Base-by-base conservation (phyloP, 495 filamentous ascomycete species). In the Penicillium malachiteum region DNA sequence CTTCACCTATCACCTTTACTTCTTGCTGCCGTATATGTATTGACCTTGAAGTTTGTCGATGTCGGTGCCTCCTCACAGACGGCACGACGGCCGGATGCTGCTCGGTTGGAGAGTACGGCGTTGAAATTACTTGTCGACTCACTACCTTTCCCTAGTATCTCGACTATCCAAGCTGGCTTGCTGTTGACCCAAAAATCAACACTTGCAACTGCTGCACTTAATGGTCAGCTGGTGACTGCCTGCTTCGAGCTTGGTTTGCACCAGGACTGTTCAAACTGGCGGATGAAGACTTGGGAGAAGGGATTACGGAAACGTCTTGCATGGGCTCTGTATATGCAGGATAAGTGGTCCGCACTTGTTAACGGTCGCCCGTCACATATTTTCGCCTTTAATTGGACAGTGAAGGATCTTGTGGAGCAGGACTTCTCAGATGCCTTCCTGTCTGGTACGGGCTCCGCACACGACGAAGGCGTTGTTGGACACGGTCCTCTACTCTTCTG, bases 11-110 rank as follows among this genome's bases (percentile, higher is more conserved):
- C 91, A 14, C 91, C 94, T 18, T 81, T 93, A 5, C 77, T 97
- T 3, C 79, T 97, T 3, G 89, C 92, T 5, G 91, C 91, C 14
- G 86, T 98, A 60, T 98, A 96, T 63, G 86, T 95, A 40, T 77
- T 97, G 46, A 89, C 93, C 3, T 83, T 96, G 57, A 92, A 93
- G 68, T 97, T 92, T 82, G 92, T 91, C 80, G 83, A 88, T 32
- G 82, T 88, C 58, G 87, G 87, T 41, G 79, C 85, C 9, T 84
- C 83, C 7, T 80, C 92, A 18, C 80, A 85, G 37, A 69, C 75
- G 12, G 75, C 79, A 5, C 83, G 85, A 31, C 84, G 85, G 54
- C 90, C 92, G 7, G 88, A 97, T 70, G 77, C 88, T 44, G 73
- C 77, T 35, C 84, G 85, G 55, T 75, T 97, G 37, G 93, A 97